These are phyloP conservation scores for Alnus glutinosa DNA, from an alignment of 306 rosid genomes.

Conservation along the genomic window DNA sequence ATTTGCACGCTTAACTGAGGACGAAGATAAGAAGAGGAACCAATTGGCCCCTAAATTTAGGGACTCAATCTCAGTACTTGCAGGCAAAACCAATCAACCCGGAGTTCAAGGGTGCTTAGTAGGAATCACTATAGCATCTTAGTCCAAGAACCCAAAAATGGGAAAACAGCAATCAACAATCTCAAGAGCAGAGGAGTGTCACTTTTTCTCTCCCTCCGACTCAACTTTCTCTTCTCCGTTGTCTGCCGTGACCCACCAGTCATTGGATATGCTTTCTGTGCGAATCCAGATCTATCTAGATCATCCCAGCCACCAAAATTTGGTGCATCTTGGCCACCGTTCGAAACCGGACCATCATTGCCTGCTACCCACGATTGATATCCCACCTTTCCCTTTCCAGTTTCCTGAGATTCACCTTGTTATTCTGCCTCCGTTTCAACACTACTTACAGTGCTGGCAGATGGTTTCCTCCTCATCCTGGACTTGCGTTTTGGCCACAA, in stretches of 20 bases:
- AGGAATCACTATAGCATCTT: conserved; percentile 57
- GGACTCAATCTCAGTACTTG: conserved; percentile 18
- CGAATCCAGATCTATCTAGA: conserved; percentile 53
- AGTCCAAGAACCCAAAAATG: conserved; percentile 90
- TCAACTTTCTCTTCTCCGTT: conserved; percentile 57
- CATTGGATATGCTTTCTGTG: conserved; percentile 35
- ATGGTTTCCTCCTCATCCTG: conserved; percentile 51
- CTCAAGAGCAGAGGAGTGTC: conserved; percentile 79
- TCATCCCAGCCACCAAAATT: conserved; percentile 94
- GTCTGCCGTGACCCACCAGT: conserved; percentile 35
- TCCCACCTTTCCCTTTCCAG: conserved; percentile 40
- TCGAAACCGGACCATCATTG: conserved; percentile 42
- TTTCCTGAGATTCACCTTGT: conserved; percentile 40
- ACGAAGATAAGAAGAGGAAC: neutral
- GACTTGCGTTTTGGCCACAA: conserved; percentile 64
- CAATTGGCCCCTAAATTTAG: neutral
- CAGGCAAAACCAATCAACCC: conserved; percentile 21
- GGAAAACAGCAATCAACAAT: conserved; percentile 81
- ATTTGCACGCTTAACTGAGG: conserved; percentile 11
- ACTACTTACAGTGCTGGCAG: conserved; percentile 30
- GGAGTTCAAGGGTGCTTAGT: conserved; percentile 3
- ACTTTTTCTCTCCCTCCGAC: conserved; percentile 61
- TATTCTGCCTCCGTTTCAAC: conserved; percentile 37
- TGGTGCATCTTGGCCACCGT: conserved; percentile 29
- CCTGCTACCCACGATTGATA: conserved; percentile 83